Base-by-base conservation (phyloP, 1,284 basidiomycete species). In the Neolentinus lepideus region DNA sequence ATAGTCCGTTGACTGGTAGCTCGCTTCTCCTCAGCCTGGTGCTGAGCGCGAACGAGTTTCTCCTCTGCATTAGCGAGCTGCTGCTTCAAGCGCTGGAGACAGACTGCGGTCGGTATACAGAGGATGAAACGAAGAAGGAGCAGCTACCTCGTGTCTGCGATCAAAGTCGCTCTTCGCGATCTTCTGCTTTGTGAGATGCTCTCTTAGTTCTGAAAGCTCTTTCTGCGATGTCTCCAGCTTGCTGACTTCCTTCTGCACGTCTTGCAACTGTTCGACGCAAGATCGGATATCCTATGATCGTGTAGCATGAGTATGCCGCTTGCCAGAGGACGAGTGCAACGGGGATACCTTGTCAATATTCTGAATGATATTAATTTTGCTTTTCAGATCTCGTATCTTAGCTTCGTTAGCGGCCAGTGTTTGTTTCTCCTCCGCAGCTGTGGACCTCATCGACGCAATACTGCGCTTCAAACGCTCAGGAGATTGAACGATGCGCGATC, bases 381-480 rank as follows among this genome's bases (percentile, higher is more conserved):
- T 73, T 59, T 88, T 83, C 10, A 92, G 74, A 63, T 93, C 91
- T 46, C 90, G 75, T 1, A 82, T 76, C 69, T 92, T 92, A 16
- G 76, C 74, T 63, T 92, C 87, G 57, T 85, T 79, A 57, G 76
- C 68, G 0, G 77, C 73, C 14, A 89, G 74, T 0, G 75, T 75
- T 56, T 77, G 80, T 71, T 88, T 81, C 62, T 87, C 79, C 61
- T 85, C 80, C 56, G 77, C 67, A 0, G 79, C 81, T 0, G 78
- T 81, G 9, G 71, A 65, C 2, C 79, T 77, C 88, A 94, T 92
- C 25, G 81, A 78, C 14, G 77, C 70, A 58, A 95, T 94, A 47
- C 83, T 86, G 55, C 85, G 82, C 66, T 85, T 87, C 62, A 94
- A 87, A 35, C 92, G 80, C 48, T 95, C 92, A 0, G 92, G 92